Base-by-base conservation (phyloP, 2,329 filamentous ascomycete species). In the Fusarium newnesense region DNA sequence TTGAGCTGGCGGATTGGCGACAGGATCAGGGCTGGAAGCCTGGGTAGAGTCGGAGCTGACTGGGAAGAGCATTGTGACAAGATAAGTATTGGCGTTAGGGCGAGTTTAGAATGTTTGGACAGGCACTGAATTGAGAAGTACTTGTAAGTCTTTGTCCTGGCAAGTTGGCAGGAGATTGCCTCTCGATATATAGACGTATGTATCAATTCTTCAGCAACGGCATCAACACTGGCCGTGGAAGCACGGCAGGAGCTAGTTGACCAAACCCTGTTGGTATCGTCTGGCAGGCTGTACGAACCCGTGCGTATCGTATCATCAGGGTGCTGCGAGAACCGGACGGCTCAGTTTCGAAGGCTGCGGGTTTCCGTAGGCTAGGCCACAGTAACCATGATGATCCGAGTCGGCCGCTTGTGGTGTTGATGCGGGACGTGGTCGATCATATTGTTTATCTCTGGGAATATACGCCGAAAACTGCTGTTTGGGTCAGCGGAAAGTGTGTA, bases 311-410 rank as follows among this genome's bases (percentile, higher is more conserved):
- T 65, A 40, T 16, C 40, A 69, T 73, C 42, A 36, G 49, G 34
- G 44, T 34, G 37, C 47, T 66, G 61, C 57, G 32, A 62, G 49
- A 44, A 56, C 26, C 53, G 60, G 37, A n/a, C 36, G 58, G 28
- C 32, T 60, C 28, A 54, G 43, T 62, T 50, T 53, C 70, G 54
- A 60, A 56, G 59, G 28, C 60, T 74, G 72, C 69, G 53, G 64
- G 68, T 32, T 30, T 40, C 71, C 71, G 72, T 30, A 43, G n/a
- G n/a, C 64, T 65, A 43, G 46, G 30, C 34, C 36, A 50, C 46
- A 53, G 53, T 26, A 59, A 46, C 43, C 53, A 72, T 24, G 26
- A 50, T 39, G 39, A 28, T 50, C 47, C 56, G 43, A 53, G 56
- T 24, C 28, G 46, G 43, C 42, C 58, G 36, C 60, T 64, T 63